Conservation (phyloP, 495 filamentous ascomycete genomes). For the Terfezia boudieri region DNA sequence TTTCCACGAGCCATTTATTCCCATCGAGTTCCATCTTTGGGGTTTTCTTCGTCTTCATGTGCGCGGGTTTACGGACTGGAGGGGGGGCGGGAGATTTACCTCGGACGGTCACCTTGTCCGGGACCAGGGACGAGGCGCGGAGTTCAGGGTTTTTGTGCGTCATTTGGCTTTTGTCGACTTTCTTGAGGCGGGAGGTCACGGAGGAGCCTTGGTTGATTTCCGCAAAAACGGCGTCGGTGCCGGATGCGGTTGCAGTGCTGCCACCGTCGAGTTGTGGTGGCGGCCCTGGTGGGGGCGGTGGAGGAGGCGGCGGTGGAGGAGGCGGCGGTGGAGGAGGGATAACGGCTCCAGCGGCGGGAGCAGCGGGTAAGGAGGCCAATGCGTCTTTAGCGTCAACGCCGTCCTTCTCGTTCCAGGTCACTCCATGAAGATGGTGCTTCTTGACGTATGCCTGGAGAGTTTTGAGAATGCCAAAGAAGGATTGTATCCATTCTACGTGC, state of each 20-base stretch:
- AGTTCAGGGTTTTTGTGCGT: slow-evolving; percentile 97
- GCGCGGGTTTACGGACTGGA: slow-evolving; percentile 86
- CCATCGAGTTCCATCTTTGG: slow-evolving; percentile 79
- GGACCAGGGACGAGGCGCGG: slow-evolving; percentile 47
- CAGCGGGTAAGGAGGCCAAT: slow-evolving; percentile 27
- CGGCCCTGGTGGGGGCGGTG: slow-evolving; percentile 34
- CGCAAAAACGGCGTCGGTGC: slow-evolving; percentile 64
- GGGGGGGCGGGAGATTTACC: slow-evolving; percentile 64
- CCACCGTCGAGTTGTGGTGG: slow-evolving; percentile 3
- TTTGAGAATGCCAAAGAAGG: slow-evolving; percentile 72
- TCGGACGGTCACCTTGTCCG: slow-evolving; percentile 26
- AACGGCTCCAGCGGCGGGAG: slow-evolving; percentile 20
- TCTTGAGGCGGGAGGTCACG: slow-evolving; percentile 69
- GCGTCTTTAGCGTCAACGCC: slow-evolving; percentile 56
- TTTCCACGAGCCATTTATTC: slow-evolving; percentile 92
- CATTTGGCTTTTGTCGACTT: slow-evolving; percentile 86
- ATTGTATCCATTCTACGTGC: slow-evolving; percentile 65
- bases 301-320: slow-evolving; percentile 67
- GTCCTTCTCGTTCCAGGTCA: slow-evolving; percentile 67
- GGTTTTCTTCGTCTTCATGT: slow-evolving; percentile 81
- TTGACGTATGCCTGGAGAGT: slow-evolving; percentile 59
- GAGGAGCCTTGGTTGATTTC: slow-evolving; percentile 70
- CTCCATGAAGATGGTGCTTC: slow-evolving; percentile 50
- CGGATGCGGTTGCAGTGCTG: slow-evolving; percentile 11
- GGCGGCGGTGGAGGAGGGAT: slow-evolving; percentile 35